These are phyloP conservation scores for Rhynchosporium agropyri DNA, from an alignment of 2,329 filamentous ascomycete genomes.

Conservation along the genomic window DNA sequence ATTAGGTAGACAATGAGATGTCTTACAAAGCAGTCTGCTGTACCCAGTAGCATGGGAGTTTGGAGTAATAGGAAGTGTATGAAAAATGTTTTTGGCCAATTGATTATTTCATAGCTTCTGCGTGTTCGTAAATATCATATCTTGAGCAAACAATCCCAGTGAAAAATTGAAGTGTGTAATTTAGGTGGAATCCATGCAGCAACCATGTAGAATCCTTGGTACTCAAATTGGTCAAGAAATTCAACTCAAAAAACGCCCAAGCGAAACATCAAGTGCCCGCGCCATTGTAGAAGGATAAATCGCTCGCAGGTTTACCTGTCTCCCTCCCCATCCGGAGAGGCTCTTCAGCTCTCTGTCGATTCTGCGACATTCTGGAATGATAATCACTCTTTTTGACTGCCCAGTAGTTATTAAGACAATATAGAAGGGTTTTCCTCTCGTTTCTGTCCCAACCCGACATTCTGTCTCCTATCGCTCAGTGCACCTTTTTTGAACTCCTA, in stretches of 20 bases:
- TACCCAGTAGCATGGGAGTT: constrained; percentile 3
- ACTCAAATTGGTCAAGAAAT: constrained; percentile 1
- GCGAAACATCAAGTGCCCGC: constrained; percentile 12
- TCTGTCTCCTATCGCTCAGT: neutral
- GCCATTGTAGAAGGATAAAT: constrained; percentile 10
- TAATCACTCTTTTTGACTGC: constrained; percentile 14
- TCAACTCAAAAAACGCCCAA: constrained; percentile 10
- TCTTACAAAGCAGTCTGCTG: constrained; percentile 5
- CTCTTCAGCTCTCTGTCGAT: neutral
- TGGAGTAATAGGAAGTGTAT: constrained; percentile 8
- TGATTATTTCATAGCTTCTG: too few relatives aligned
- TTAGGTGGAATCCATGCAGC: too few relatives aligned
- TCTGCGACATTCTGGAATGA: constrained; percentile 14
- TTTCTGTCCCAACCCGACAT: constrained; percentile 4
- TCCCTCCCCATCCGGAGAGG: neutral
- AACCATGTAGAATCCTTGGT: neutral
- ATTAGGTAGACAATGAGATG: constrained; percentile 10
- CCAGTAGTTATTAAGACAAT: constrained; percentile 36
- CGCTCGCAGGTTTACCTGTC: neutral
- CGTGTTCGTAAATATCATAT: neutral
- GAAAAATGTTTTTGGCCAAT: constrained; percentile 14
- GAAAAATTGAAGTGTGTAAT: neutral
- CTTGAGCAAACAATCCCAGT: neutral
- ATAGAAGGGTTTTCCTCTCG: constrained; percentile 27
- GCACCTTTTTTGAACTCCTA: constrained; percentile 47